phyloP scores from a whole-genome alignment of 2,329 filamentous ascomycete species.

The Pseudogymnoascus sp. region DNA sequence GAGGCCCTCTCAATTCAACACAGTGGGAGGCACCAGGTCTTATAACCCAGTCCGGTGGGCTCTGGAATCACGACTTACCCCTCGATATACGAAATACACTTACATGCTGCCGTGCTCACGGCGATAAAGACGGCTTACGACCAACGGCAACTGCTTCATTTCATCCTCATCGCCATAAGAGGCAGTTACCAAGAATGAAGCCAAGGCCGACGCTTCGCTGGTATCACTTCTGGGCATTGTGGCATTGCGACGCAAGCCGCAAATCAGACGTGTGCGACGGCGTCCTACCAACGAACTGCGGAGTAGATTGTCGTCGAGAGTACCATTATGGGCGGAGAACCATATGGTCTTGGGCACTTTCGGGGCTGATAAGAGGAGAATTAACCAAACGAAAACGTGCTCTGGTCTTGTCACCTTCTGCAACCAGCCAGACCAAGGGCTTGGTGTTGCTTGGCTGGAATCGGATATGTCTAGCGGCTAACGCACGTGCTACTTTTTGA shows the following conservation, averaged over 20 bases:
- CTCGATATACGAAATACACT: not conserved
- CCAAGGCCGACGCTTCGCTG: not conserved
- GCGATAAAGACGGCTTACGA: not conserved
- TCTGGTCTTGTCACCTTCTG: conserved; percentile 3
- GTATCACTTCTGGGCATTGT: not conserved
- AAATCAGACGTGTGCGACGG: not conserved
- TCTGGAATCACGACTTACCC: not conserved
- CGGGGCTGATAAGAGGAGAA: not conserved
- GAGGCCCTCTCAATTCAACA: not conserved
- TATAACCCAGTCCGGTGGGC: not conserved
- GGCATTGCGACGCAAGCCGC: conserved; percentile 6
- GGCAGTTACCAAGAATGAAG: not conserved
- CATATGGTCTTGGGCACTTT: not conserved
- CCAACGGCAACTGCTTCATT: conserved; percentile 1
- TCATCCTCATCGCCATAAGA: not conserved
- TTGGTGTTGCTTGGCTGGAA: not conserved
- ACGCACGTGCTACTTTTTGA: not conserved
- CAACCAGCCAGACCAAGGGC: conserved; percentile 1
- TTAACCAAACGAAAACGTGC: not conserved
- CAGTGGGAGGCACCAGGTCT: not conserved
- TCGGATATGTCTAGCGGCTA: not conserved
- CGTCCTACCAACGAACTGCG: not conserved
- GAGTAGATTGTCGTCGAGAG: not conserved
- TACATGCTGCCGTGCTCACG: not conserved
- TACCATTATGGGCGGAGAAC: not conserved